phyloP scores from a whole-genome alignment of 2,329 filamentous ascomycete species.

The Paramyrothecium sp. region DNA sequence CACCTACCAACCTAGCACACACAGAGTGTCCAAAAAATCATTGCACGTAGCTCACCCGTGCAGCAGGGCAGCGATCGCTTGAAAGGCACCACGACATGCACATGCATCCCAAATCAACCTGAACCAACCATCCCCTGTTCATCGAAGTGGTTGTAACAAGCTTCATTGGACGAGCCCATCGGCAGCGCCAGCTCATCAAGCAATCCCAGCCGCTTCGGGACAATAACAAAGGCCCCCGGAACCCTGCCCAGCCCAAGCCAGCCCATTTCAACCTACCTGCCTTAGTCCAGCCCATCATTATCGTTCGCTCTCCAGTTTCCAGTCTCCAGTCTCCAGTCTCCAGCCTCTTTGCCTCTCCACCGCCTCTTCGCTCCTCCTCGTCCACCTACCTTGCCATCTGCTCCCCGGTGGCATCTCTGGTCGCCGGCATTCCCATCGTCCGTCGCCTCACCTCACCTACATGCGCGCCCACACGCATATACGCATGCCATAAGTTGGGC shows the following conservation, averaged over 20 bases:
- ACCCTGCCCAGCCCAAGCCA: not conserved
- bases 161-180: constrained; percentile 33
- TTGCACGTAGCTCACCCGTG: no score
- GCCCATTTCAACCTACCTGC: not conserved
- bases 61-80: no score
- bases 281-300: constrained; percentile 4
- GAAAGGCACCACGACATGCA: no score
- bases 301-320: constrained; percentile 4
- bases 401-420: no score
- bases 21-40: no score
- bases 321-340: constrained; percentile 6
- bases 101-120: not conserved
- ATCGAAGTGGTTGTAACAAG: constrained; percentile 6
- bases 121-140: constrained; percentile 19
- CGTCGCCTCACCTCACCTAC: not conserved
- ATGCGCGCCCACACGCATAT: not conserved
- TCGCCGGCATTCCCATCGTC: no score
- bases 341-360: constrained; percentile 1
- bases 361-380: not conserved
- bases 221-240: constrained; percentile 30
- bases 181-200: constrained; percentile 39
- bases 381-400: no score
- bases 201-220: constrained; percentile 19
- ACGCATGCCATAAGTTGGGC: not conserved
- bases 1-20: no score